Percentiles rank a stretch among this genome's conserved stretches.
phyloP scores from a whole-genome alignment of 1,284 basidiomycete species.

The Fomitopsis palustris region DNA sequence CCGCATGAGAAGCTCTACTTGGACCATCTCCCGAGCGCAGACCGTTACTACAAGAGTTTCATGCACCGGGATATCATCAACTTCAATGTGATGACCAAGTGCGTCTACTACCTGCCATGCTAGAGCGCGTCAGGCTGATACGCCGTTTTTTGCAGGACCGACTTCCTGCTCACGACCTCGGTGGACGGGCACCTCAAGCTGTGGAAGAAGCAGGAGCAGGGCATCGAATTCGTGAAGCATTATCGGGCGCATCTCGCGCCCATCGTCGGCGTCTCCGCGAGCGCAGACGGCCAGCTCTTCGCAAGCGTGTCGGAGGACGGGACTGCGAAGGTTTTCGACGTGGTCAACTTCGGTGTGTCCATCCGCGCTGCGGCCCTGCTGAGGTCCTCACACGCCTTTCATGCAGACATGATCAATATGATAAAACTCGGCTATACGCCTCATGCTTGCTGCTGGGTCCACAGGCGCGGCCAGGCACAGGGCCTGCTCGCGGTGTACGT shows the following conservation, averaged over 20 bases:
- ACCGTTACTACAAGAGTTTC: slow-evolving; percentile 96
- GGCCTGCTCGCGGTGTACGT: slow-evolving; percentile 85
- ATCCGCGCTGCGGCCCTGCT: background rate
- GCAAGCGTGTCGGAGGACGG: slow-evolving; percentile 87
- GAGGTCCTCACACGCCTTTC: background rate
- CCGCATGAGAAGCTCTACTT: slow-evolving; percentile 84
- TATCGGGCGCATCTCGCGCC: slow-evolving; percentile 89
- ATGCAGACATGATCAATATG: slow-evolving; percentile 97
- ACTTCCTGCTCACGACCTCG: slow-evolving; percentile 93
- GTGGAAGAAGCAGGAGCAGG: slow-evolving; percentile 96
- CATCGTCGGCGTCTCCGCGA: slow-evolving; percentile 80
- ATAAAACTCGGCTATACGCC: slow-evolving; percentile 86
- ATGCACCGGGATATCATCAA: slow-evolving; percentile 97
- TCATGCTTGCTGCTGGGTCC: slow-evolving; percentile 91
- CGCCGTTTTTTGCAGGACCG: slow-evolving; percentile 58
- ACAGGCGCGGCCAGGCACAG: slow-evolving; percentile 83
- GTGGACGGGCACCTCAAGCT: slow-evolving; percentile 95
- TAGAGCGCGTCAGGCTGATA: background rate
- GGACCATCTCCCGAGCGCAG: slow-evolving; percentile 87
- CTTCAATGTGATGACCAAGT: slow-evolving; percentile 85
- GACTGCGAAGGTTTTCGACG: slow-evolving; percentile 93
- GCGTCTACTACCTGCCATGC: slow-evolving; percentile 19
- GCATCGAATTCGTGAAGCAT: slow-evolving; percentile 92
- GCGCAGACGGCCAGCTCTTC: slow-evolving; percentile 89
- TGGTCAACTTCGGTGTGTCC: slow-evolving; percentile 61